phyloP scores from a whole-genome alignment of 768 basidiomycete genomes.

The Pilatotrama ljubarskyi region DNA sequence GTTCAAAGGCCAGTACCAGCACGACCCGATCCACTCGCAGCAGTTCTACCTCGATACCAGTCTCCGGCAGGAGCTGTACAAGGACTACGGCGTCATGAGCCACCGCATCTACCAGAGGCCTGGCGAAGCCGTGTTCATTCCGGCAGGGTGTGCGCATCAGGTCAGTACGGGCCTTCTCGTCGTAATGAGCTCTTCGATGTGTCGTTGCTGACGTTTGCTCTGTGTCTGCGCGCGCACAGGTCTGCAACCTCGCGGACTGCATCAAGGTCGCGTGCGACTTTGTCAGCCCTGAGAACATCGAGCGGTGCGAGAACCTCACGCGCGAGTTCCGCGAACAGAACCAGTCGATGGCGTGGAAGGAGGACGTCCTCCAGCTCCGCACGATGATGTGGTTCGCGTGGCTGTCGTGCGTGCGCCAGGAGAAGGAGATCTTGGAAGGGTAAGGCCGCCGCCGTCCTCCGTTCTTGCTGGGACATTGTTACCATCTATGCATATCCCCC shows the following conservation, averaged over 20 bases:
- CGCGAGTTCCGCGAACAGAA: conserved; percentile 91
- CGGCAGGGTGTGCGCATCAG: conserved; percentile 92
- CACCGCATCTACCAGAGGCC: conserved; percentile 87
- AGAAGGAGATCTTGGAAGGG: conserved; percentile 32
- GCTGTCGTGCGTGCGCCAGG: conserved; percentile 64
- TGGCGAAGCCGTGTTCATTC: conserved; percentile 93
- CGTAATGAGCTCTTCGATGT: neutral
- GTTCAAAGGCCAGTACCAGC: conserved; percentile 52
- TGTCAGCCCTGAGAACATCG: conserved; percentile 91
- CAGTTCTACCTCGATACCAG: conserved; percentile 78
- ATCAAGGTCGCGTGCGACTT: conserved; percentile 96
- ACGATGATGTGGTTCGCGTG: conserved; percentile 96
- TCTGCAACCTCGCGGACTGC: conserved; percentile 91
- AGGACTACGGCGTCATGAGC: conserved; percentile 69
- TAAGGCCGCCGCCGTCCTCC: neutral
- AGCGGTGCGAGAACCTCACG: conserved; percentile 81
- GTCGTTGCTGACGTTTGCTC: neutral
- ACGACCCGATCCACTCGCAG: conserved; percentile 92
- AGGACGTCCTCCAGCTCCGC: conserved; percentile 87
- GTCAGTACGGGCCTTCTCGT: conserved; percentile 39
- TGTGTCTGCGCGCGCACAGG: conserved; percentile 42
- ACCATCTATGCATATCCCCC: neutral
- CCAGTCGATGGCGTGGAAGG: conserved; percentile 86
- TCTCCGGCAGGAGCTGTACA: conserved; percentile 66
- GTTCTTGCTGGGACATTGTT: neutral